These are phyloP conservation scores for Penicillium sp. DNA, from an alignment of 2,329 filamentous ascomycete species.

Conservation along the genomic window DNA sequence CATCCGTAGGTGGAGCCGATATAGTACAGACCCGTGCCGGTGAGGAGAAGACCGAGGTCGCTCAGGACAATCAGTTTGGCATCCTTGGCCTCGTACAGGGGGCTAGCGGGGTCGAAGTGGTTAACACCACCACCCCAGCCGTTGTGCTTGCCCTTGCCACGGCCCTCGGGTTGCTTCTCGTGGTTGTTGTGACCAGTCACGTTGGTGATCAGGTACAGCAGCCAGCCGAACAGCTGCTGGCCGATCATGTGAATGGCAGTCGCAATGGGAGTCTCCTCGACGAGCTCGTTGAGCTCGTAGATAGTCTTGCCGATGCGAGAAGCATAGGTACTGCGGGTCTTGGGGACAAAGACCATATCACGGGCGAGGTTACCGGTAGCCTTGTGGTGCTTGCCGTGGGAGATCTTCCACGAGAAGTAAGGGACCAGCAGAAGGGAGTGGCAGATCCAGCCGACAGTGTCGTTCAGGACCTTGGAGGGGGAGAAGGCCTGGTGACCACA, in stretches of 20 bases:
- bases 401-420: conserved; percentile 99
- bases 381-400: conserved; percentile 99
- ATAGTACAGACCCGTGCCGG: conserved; percentile 63
- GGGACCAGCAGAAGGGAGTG: conserved; percentile 89
- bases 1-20: conserved; percentile 80
- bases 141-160: conserved; percentile 89
- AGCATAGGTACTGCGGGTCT: conserved; percentile 81
- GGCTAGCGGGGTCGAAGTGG: conserved; percentile 88
- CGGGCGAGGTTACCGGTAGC: conserved; percentile 95
- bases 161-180: conserved; percentile 86
- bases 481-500: conserved; percentile 98
- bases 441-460: conserved; percentile 86
- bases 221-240: conserved; percentile 94
- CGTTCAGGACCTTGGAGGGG: conserved; percentile 85
- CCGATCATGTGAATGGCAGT: conserved; percentile 73
- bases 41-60: conserved; percentile 76
- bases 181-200: conserved; percentile 97
- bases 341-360: conserved; percentile 99
- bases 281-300: conserved; percentile 84
- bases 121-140: conserved; percentile 81
- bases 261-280: conserved; percentile 89
- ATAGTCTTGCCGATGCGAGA: conserved; percentile 71
- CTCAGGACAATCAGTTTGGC: conserved; percentile 83
- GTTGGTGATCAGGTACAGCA: conserved; percentile 86
- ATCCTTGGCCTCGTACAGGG: conserved; percentile 89